Percentiles rank a stretch among this genome's conserved stretches.
Conservation (phyloP, 345 rosid species). For the Citrus unshiu region DNA sequence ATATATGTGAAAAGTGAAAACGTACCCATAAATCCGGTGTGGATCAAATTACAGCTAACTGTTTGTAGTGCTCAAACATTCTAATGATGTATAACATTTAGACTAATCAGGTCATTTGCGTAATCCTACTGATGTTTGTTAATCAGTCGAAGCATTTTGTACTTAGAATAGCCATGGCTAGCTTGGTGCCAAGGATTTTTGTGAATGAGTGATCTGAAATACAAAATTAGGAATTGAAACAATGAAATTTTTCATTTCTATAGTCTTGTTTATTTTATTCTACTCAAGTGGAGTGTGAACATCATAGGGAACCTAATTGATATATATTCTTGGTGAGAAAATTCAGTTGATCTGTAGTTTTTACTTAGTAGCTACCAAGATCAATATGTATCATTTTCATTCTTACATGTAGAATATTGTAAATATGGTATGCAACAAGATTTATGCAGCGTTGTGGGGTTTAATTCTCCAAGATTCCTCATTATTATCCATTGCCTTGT, state of each 20-base stretch:
- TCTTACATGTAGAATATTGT: neutral
- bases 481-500: slow-evolving; percentile 13
- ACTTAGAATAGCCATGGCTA: neutral
- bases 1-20: neutral
- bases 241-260: neutral
- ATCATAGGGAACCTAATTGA: neutral
- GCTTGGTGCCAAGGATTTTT: neutral
- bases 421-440: neutral
- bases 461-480: slow-evolving; percentile 10
- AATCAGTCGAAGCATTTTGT: neutral
- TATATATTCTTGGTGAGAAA: neutral
- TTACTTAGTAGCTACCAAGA: neutral
- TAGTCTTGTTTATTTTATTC: neutral
- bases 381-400: neutral
- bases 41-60: neutral
- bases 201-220: slow-evolving; percentile 6
- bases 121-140: neutral
- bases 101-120: neutral
- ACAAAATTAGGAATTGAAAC: neutral
- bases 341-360: neutral
- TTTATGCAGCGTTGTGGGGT: neutral
- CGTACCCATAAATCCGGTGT: neutral
- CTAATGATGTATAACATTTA: neutral
- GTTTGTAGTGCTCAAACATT: neutral
- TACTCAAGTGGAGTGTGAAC: neutral